Percentiles rank a stretch among this genome's conserved stretches.
Conservation (phyloP, 1,139 yeast species). For the Sugiyamaella castrensis region DNA sequence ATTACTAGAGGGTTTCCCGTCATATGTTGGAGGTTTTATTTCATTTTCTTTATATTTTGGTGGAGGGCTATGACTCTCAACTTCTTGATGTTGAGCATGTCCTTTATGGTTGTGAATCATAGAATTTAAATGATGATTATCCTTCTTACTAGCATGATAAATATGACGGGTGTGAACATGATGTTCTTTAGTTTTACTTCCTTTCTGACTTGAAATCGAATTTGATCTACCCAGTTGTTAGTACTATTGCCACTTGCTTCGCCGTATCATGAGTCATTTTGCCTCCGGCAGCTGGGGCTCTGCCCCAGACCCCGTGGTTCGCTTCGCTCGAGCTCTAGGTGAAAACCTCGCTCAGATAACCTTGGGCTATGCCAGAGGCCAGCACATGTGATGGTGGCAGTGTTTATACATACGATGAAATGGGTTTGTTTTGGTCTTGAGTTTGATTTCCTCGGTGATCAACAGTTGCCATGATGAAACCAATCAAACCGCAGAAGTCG, state of each 20-base stretch:
- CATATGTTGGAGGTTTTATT: not conserved
- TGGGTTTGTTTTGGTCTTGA: too few relatives aligned
- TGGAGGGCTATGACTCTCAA: not conserved
- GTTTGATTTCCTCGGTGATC: too few relatives aligned
- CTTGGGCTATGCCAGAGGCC: too few relatives aligned
- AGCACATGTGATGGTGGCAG: too few relatives aligned
- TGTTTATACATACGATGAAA: too few relatives aligned
- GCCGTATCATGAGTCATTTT: too few relatives aligned
- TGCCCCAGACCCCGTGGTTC: too few relatives aligned
- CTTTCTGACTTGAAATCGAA: conserved; percentile 4
- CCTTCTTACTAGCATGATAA: conserved; percentile 13
- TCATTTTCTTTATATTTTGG: conserved; percentile 2
- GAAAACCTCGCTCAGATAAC: too few relatives aligned
- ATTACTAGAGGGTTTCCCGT: not conserved
- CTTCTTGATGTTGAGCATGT: conserved; percentile 10
- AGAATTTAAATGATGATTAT: conserved; percentile 17
- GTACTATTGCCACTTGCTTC: not conserved
- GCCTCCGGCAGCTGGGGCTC: too few relatives aligned
- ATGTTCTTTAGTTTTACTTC: not conserved
- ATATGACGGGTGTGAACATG: conserved; percentile 10
- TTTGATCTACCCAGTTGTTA: conserved; percentile 1
- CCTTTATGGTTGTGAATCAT: conserved; percentile 14
- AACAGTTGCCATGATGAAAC: too few relatives aligned
- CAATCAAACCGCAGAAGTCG: too few relatives aligned
- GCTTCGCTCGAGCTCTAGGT: too few relatives aligned